Base-by-base conservation (phyloP, 2,329 filamentous ascomycete species). In the Paecilomyces sp. region DNA sequence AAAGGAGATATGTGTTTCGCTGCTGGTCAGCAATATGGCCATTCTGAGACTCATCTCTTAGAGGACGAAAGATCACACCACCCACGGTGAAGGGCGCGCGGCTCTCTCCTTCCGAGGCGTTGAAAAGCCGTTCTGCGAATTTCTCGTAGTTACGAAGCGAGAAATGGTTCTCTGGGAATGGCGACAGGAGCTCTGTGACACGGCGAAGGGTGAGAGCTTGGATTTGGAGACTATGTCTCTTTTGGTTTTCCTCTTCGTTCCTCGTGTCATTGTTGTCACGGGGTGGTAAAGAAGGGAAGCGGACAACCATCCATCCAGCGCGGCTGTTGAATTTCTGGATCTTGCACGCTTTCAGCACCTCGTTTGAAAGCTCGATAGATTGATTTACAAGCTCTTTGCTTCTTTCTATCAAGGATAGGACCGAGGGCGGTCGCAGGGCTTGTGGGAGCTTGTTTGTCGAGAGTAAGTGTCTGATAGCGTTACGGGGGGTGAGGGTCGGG, bases 401-500 rank as follows among this genome's bases (percentile, higher is more conserved):
- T 33, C 80, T 80, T 15, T 77, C 70, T 0, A 88, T 80, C 56
- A 95, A 75, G 0, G 76, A 74, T 1, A 93, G 74, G 4, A 97
- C 80, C 0, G 85, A 79, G 0, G 82, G 77, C 58, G 86, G 85
- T 62, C 84, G 84, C 2, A 97, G 76, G 0, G 92, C 91, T 9
- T 72, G 72, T 0, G 94, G 93, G 3, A 97, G 76, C 2, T 72
- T 68, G 60, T 87, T 75, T 3, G 82, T 74, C 28, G 79, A 76
- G 22, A 84, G 80, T 52, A 96, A 72, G 70, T 88, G 78, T 33
- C 93, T 85, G 41, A 97, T 80, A 0, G 93, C 87, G 68, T 99
- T 99, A 41, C 94, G 85, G 53, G 82, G 76, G 0, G 94, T 96
- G 60, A 95, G 76, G 0, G 87, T 91, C 8, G 80, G 82, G 67